Conservation (phyloP, 306 rosid species). For the Hylodesmum podocarpum region DNA sequence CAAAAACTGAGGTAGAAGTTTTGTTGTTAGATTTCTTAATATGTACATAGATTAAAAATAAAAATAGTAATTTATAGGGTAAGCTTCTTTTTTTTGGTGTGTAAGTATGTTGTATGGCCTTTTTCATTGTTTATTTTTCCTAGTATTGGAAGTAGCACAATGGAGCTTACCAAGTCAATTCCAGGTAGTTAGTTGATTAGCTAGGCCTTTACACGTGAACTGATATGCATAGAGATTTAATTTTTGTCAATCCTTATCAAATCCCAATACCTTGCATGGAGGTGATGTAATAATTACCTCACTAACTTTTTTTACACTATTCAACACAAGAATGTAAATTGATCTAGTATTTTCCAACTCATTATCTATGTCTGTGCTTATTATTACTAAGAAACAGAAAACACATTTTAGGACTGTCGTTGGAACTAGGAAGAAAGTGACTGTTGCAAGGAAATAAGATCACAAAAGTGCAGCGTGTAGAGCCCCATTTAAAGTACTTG, state of each 20-base stretch:
- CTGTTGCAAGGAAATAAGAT: slow-evolving; percentile 59
- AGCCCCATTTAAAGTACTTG: slow-evolving; percentile 56
- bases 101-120: background rate
- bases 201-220: slow-evolving; percentile 50
- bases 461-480: slow-evolving; percentile 42
- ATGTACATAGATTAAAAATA: background rate
- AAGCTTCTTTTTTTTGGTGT: slow-evolving; percentile 1
- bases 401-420: slow-evolving; percentile 45
- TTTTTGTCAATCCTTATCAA: slow-evolving; percentile 38
- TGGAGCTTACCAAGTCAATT: slow-evolving; percentile 46
- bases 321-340: background rate
- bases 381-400: slow-evolving; percentile 23
- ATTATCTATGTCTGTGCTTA: slow-evolving; percentile 9
- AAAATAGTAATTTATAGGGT: background rate
- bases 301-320: slow-evolving; percentile 26
- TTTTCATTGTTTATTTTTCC: slow-evolving; percentile 11
- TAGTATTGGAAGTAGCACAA: slow-evolving; percentile 23
- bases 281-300: slow-evolving; percentile 62
- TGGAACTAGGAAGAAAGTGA: slow-evolving; percentile 68
- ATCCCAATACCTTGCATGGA: slow-evolving; percentile 56
- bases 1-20: slow-evolving; percentile 12
- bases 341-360: slow-evolving; percentile 1
- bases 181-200: slow-evolving; percentile 40
- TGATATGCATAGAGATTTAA: slow-evolving; percentile 40
- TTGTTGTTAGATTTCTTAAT: slow-evolving; percentile 11